Evolutionary conservation across 805 yeast genomes (phyloP), one percentile per base, ranked within the genome.

Genomic region (Trichomonascus vanleenenianus): DNA sequence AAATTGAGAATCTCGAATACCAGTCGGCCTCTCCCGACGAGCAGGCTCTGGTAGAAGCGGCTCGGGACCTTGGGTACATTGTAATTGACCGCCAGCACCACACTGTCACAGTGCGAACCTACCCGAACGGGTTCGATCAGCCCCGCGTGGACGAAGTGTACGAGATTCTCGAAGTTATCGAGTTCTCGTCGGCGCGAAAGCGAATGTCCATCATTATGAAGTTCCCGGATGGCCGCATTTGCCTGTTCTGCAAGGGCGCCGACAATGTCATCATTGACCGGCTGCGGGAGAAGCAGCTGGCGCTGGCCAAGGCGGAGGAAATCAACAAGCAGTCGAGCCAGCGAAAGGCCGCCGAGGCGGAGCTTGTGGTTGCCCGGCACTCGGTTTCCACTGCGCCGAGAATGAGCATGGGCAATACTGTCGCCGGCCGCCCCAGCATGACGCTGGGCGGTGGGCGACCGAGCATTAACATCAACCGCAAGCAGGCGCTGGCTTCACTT

Each of bases 1-100:
- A 42, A 2, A 77, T 88, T 19, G 81, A 78, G 46, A 68, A 71
- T 18, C 76, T 89, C 8, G 80, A 77, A 43, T 93, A 93, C 56
- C 97, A 91, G 60, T 86, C 97, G 0, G 80, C 97, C 0, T 89
- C 97, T 0, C 99, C 98, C 0, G 99, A 93, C 65, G 99, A 93
- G 61, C 65, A 89, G 42, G 98, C 99, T 0, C 67, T 93, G 27
- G 91, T 93, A 2, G 78, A 83, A 39, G 98, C 97, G 1, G 98
- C 98, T 0, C 74, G 96, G 54, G 98, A 93, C 59, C 72, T 93
- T 72, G 99, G 99, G 0, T 93, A 72, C 61, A 79, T 89, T n/a
- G 84, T 89, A 6, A 73, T 70, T 46, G 87, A 85, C 48, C 76
- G 84, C 45, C 77, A 77, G 49, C 78, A 77, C 39, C 75, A 74